Base-by-base conservation (phyloP, 768 basidiomycete genomes). In the Rhizopogon vinicolor region DNA sequence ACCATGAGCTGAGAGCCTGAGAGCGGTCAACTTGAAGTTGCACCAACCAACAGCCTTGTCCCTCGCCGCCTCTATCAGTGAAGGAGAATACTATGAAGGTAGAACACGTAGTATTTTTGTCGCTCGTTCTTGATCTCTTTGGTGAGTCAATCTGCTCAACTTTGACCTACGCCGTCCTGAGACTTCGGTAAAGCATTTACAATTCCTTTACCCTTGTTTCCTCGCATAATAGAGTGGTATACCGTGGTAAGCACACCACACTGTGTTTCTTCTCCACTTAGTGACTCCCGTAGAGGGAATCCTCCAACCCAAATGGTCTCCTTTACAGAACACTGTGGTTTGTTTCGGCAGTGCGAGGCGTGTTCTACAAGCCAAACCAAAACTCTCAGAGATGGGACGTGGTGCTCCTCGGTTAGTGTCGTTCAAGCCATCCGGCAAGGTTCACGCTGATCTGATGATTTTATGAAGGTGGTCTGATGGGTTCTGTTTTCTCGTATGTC, bases 191-290 rank as follows among this genome's bases (percentile, higher is more conserved):
- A 78, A 79, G 91, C 93, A 12, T 96, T 95, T 71, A 97, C 93
- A 22, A 90, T 96, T 44, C 94, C 93, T 9, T 78, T 98, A n/a
- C 96, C 96, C 19, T 82, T 98, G 31, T 98, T 98, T 71, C 96
- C 96, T n/a, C 84, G 95, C n/a, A 77, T 98, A 49, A 94, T 97
- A 42, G 87, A 95, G 73, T 93, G 89, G 89, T 95, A 93, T 67
- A 86, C 85, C 1, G 70, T 83, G 66, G 90, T 88, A 60, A 63
- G 82, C 69, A 41, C 14, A 9, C 7, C n/a, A 14, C 43, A n/a
- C 41, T 39, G 12, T 7, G 14, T 6, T 6, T 8, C n/a, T 16
- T 6, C 31, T 8, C 33, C 44, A 1, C 46, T 52, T 57, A 28
- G 29, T 60, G 3, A 51, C 53, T 54, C 48, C 10, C 44, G 31